Conservation (phyloP, 768 basidiomycete genomes). For the Favolaschia claudopus region DNA sequence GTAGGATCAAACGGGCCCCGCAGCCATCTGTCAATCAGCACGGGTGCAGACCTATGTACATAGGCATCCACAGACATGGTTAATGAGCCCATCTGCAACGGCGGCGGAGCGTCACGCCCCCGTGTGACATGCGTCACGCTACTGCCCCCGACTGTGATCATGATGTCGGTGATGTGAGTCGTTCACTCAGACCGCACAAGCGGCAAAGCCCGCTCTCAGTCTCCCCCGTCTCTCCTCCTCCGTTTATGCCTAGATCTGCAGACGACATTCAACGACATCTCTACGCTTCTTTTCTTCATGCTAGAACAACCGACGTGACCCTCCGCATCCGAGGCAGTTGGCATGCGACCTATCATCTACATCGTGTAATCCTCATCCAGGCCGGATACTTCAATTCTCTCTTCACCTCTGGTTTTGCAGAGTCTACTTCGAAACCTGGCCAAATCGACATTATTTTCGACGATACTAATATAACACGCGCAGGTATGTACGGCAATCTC, state of each 20-base stretch:
- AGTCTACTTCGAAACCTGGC: constrained; percentile 58
- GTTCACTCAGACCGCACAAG: too few relatives aligned
- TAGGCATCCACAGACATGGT: too few relatives aligned
- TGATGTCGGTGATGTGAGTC: too few relatives aligned
- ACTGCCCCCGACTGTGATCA: too few relatives aligned
- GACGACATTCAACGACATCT: constrained; percentile 18
- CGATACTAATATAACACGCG: constrained; percentile 87
- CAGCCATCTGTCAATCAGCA: too few relatives aligned
- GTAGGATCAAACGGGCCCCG: too few relatives aligned
- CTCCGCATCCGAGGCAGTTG: constrained; percentile 70
- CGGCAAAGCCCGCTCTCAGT: too few relatives aligned
- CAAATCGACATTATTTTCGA: constrained; percentile 79
- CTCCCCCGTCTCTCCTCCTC: too few relatives aligned
- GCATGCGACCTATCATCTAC: constrained; percentile 79
- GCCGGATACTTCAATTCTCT: constrained; percentile 90
- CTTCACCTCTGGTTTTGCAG: constrained; percentile 82
- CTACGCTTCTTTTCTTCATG: constrained; percentile 40
- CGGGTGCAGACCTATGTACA: too few relatives aligned
- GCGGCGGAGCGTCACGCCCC: too few relatives aligned
- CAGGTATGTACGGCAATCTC: constrained; percentile 58
- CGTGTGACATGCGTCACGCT: too few relatives aligned
- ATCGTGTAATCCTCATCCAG: constrained; percentile 89
- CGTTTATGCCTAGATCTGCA: constrained; percentile 5
- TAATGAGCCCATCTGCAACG: too few relatives aligned
- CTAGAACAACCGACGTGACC: constrained; percentile 76